A percentile compares a stretch with the other conserved stretches of the same genome.
Conservation (phyloP, 1,284 basidiomycete species). For the Sporisorium exsertum region DNA sequence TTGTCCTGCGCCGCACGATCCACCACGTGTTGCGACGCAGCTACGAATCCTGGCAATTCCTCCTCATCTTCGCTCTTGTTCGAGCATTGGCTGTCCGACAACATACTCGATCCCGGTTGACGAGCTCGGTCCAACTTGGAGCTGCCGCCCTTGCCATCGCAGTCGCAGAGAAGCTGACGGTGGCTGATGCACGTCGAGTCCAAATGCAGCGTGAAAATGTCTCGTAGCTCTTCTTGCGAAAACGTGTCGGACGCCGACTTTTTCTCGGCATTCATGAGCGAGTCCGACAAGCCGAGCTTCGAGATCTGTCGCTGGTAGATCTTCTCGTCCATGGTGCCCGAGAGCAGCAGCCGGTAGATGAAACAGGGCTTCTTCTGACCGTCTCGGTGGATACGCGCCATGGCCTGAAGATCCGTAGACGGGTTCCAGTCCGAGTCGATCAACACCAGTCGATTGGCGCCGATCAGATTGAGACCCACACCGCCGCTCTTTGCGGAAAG, state of each 20-base stretch:
- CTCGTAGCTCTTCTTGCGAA: conserved; percentile 71
- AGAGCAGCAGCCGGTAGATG: conserved; percentile 86
- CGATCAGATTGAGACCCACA: conserved; percentile 97
- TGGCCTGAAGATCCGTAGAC: conserved; percentile 86
- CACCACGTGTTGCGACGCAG: conserved; percentile 54
- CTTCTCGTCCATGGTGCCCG: conserved; percentile 69
- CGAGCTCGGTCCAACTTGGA: not conserved
- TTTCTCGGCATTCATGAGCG: conserved; percentile 71
- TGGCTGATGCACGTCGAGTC: conserved; percentile 90
- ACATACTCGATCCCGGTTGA: not conserved
- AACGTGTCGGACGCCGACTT: conserved; percentile 54
- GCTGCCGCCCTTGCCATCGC: conserved; percentile 55
- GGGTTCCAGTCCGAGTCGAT: conserved; percentile 97
- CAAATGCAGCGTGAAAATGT: conserved; percentile 88
- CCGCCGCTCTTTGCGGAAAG: conserved; percentile 97
- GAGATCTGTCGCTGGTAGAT: conserved; percentile 84
- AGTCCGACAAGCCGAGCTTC: conserved; percentile 83
- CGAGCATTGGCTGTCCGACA: conserved; percentile 13
- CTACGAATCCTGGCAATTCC: conserved; percentile 42
- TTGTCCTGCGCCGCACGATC: conserved; percentile 20
- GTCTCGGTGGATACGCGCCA: conserved; percentile 88
- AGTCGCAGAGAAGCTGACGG: conserved; percentile 71
- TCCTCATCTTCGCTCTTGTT: conserved; percentile 35
- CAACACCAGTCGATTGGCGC: conserved; percentile 88
- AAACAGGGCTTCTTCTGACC: conserved; percentile 88